These are phyloP conservation scores for Vitis cinerea DNA, from an alignment of 164 flowering plant species.

Conservation along the genomic window DNA sequence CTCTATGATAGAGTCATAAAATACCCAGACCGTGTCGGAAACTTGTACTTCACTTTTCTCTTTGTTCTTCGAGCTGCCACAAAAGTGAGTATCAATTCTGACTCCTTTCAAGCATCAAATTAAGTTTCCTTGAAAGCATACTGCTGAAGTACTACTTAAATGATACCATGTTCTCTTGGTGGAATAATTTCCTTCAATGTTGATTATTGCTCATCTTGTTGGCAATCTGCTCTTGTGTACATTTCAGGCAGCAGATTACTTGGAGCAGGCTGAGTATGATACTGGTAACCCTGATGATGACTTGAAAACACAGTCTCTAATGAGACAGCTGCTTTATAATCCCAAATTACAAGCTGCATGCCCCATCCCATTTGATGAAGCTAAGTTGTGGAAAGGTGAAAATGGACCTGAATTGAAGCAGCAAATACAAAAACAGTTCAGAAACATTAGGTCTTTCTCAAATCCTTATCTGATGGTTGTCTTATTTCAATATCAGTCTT, in stretches of 20 bases:
- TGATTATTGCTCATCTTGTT: background rate
- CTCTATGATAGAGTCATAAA: conserved; percentile 80
- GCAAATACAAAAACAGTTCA: conserved; percentile 82
- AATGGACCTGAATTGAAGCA: conserved; percentile 87
- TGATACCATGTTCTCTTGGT: background rate
- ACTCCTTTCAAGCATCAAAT: conserved; percentile 3
- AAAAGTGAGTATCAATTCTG: conserved; percentile 51
- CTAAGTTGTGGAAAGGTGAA: conserved; percentile 94
- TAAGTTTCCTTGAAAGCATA: background rate
- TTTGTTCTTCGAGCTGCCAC: conserved; percentile 96
- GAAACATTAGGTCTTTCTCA: conserved; percentile 76
- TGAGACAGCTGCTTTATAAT: conserved; percentile 69
- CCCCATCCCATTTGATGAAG: conserved; percentile 97
- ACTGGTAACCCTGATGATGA: conserved; percentile 84
- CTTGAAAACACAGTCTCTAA: conserved; percentile 76
- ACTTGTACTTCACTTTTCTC: conserved; percentile 90
- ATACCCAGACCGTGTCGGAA: conserved; percentile 85
- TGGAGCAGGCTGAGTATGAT: conserved; percentile 93
- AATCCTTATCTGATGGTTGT: background rate
- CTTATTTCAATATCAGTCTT: background rate
- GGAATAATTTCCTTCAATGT: background rate
- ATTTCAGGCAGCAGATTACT: conserved; percentile 77
- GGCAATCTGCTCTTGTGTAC: background rate
- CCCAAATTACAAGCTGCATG: conserved; percentile 83
- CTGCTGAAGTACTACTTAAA: background rate